phyloP scores from a whole-genome alignment of 371 early-diverging fungal species.

The Mortierella sp. region DNA sequence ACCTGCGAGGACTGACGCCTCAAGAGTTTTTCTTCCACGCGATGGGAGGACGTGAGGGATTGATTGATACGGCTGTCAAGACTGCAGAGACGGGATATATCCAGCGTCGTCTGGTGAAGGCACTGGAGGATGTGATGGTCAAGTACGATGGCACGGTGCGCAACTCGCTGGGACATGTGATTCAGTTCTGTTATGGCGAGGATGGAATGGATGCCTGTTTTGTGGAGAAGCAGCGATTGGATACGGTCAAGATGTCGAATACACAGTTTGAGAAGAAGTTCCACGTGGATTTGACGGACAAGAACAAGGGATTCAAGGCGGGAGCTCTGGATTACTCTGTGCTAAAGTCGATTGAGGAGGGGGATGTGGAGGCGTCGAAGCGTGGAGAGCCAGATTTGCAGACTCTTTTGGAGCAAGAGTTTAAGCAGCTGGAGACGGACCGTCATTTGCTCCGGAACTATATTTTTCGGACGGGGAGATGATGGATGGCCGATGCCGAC shows the following conservation, averaged over 20 bases:
- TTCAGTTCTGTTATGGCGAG: conserved; percentile 98
- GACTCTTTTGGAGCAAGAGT: conserved; percentile 85
- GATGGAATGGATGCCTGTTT: conserved; percentile 98
- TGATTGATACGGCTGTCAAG: conserved; percentile 99
- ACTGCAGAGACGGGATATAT: conserved; percentile 99
- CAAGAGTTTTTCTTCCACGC: conserved; percentile 99
- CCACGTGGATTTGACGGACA: conserved; percentile 80
- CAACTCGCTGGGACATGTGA: conserved; percentile 91
- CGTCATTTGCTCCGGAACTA: conserved; percentile 76
- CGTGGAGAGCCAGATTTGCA: conserved; percentile 67
- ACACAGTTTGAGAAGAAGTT: conserved; percentile 81
- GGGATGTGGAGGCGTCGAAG: conserved; percentile 57
- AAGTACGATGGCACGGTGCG: conserved; percentile 99
- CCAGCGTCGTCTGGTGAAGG: conserved; percentile 99
- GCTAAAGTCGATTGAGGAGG: conserved; percentile 73
- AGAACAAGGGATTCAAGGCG: conserved; percentile 64
- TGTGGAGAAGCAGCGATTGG: conserved; percentile 90
- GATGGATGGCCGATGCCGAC: conserved; percentile 91
- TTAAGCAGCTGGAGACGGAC: conserved; percentile 77
- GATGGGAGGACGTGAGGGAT: conserved; percentile 99
- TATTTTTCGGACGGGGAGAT: conserved; percentile 83
- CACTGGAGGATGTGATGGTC: conserved; percentile 98
- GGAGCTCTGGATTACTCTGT: conserved; percentile 73
- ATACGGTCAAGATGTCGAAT: conserved; percentile 74
- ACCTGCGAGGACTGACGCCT: conserved; percentile 97